Evolutionary conservation across 1,284 basidiomycete genomes (phyloP).

Genomic region (Sporisorium reilianum): DNA sequence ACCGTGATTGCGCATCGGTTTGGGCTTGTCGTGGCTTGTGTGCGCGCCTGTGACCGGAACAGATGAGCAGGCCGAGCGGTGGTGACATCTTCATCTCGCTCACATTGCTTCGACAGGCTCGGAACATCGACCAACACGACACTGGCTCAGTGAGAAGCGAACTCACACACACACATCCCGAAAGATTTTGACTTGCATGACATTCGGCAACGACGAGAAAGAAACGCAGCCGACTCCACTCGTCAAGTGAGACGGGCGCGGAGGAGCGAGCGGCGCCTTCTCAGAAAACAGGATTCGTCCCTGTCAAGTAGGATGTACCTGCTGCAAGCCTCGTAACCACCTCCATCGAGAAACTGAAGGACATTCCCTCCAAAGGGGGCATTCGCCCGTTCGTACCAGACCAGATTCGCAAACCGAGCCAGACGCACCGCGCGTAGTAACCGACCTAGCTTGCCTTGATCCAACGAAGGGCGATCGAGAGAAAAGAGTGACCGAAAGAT

Average conservation of each 20-base stretch:
- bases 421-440: conserved; percentile 27
- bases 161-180: conserved; percentile 5
- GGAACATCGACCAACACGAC: too few relatives aligned
- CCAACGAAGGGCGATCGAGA: conserved; percentile 29
- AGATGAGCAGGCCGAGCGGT: neutral
- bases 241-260: conserved; percentile 19
- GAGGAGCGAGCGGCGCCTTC: conserved; percentile 24
- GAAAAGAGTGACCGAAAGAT: conserved; percentile 9
- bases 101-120: too few relatives aligned
- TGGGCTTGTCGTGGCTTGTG: neutral
- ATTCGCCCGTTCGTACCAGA: conserved; percentile 29
- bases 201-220: conserved; percentile 47
- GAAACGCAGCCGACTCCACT: conserved; percentile 7
- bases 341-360: conserved; percentile 15
- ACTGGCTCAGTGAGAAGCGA: neutral
- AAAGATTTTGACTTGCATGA: conserved; percentile 44
- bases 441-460: conserved; percentile 40
- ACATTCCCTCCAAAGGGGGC: conserved; percentile 24
- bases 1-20: neutral
- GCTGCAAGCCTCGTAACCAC: conserved; percentile 25
- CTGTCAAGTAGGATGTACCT: conserved; percentile 46
- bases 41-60: neutral
- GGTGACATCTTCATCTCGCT: neutral
- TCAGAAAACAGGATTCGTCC: conserved; percentile 42
- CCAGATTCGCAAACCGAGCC: conserved; percentile 44